phyloP scores from a whole-genome alignment of 345 rosid species.

The Stellera chamaejasme region DNA sequence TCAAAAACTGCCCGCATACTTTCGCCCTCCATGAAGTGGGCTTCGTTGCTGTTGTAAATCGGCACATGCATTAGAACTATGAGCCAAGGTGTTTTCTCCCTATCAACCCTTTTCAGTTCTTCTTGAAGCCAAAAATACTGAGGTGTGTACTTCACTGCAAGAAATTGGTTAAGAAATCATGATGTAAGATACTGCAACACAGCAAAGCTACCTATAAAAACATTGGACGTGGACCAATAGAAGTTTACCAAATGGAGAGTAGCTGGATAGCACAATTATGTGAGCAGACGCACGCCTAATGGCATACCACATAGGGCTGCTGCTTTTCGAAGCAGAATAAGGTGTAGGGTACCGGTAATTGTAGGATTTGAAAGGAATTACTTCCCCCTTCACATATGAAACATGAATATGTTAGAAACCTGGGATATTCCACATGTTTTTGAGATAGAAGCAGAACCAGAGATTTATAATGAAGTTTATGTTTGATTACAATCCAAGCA shows the following conservation, averaged over 20 bases:
- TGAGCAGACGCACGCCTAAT: slow-evolving; percentile 92
- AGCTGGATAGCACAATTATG: slow-evolving; percentile 88
- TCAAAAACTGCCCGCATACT: slow-evolving; percentile 83
- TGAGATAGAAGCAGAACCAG: slow-evolving; percentile 1
- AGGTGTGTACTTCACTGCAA: slow-evolving; percentile 81
- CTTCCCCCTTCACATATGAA: slow-evolving; percentile 51
- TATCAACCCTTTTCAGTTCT: slow-evolving; percentile 69
- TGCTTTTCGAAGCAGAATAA: slow-evolving; percentile 69
- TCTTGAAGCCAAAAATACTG: slow-evolving; percentile 74
- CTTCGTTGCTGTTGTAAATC: slow-evolving; percentile 76
- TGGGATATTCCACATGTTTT: not conserved
- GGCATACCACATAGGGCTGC: slow-evolving; percentile 82
- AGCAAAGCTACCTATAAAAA: not conserved
- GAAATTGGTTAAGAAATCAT: slow-evolving; percentile 12
- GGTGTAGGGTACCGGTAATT: slow-evolving; percentile 85
- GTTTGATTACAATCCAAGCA: not conserved
- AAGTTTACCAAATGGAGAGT: slow-evolving; percentile 86
- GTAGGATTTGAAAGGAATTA: slow-evolving; percentile 70
- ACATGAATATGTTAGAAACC: slow-evolving; percentile 8
- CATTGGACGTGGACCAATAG: slow-evolving; percentile 3
- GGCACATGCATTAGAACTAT: slow-evolving; percentile 91
- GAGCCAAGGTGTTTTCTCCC: slow-evolving; percentile 96
- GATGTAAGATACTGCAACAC: slow-evolving; percentile 2
- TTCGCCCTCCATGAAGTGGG: slow-evolving; percentile 94
- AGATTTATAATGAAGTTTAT: not conserved